phyloP scores from a whole-genome alignment of 352 stramenopile species.

The Phytopythium chamaehyphon region DNA sequence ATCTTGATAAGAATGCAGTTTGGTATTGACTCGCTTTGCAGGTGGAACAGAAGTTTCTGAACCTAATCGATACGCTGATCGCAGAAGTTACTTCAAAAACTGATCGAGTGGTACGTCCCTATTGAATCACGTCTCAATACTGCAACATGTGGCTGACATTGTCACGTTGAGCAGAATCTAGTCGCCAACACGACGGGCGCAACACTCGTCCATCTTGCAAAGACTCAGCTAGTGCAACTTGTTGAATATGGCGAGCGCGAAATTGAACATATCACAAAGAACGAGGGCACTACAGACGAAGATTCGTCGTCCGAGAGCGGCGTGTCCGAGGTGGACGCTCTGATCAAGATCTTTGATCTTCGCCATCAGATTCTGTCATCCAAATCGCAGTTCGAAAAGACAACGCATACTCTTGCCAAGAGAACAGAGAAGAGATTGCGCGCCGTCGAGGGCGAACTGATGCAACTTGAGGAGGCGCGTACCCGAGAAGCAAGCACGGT shows the following conservation, averaged over 20 bases:
- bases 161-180: constrained; percentile 20
- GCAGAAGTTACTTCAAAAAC: constrained; percentile 52
- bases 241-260: constrained; percentile 55
- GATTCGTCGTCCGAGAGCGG: constrained; percentile 11
- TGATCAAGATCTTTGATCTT: constrained; percentile 72
- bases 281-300: constrained; percentile 22
- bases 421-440: constrained; percentile 55
- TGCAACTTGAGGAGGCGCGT: constrained; percentile 53
- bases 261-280: constrained; percentile 30
- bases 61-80: constrained; percentile 54
- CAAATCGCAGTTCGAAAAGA: constrained; percentile 61
- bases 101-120: constrained; percentile 32
- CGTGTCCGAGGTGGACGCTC: constrained; percentile 57
- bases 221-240: constrained; percentile 58
- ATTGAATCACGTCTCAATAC: not conserved
- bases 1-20: not conserved
- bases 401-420: constrained; percentile 37
- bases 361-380: constrained; percentile 72
- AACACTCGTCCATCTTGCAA: constrained; percentile 71
- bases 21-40: constrained; percentile 6
- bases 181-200: constrained; percentile 72
- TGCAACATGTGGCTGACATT: not conserved
- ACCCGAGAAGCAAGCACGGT: constrained; percentile 36
- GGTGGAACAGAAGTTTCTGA: constrained; percentile 54
- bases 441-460: constrained; percentile 49